These are phyloP conservation scores for Oidiodendron maius DNA, from an alignment of 495 filamentous ascomycete species.

Conservation along the genomic window DNA sequence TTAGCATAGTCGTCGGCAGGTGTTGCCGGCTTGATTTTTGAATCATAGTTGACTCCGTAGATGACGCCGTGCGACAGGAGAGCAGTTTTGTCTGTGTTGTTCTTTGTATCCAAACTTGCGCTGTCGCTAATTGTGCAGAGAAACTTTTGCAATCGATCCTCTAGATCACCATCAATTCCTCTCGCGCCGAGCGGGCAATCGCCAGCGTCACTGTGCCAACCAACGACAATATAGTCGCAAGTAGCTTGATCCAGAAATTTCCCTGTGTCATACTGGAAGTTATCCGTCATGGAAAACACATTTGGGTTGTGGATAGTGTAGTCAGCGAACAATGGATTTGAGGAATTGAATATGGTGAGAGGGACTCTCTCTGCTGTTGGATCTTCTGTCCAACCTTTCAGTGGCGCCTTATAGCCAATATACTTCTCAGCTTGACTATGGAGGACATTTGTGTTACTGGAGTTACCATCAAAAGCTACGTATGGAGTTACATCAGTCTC, in stretches of 20 bases:
- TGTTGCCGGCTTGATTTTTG: constrained; percentile 16
- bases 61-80: constrained; percentile 38
- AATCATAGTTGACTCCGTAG: constrained; percentile 38
- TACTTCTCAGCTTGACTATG: constrained; percentile 44
- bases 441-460: constrained; percentile 12
- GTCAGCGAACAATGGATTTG: too few relatives aligned
- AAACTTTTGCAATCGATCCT: constrained; percentile 7
- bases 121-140: background rate
- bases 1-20: constrained; percentile 26
- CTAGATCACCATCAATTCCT: background rate
- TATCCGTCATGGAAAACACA: too few relatives aligned
- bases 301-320: too few relatives aligned
- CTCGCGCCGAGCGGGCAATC: constrained; percentile 21
- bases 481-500: constrained; percentile 45
- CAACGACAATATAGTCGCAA: too few relatives aligned
- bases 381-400: too few relatives aligned
- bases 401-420: constrained; percentile 28
- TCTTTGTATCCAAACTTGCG: background rate
- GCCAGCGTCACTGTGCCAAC: too few relatives aligned
- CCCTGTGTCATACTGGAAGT: too few relatives aligned
- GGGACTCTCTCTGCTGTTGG: too few relatives aligned
- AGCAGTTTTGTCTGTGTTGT: background rate
- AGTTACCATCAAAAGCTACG: constrained; percentile 28
- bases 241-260: too few relatives aligned
- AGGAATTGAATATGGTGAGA: too few relatives aligned